Conservation (phyloP, 2,329 filamentous ascomycete species). For the Pezicula carpinea region DNA sequence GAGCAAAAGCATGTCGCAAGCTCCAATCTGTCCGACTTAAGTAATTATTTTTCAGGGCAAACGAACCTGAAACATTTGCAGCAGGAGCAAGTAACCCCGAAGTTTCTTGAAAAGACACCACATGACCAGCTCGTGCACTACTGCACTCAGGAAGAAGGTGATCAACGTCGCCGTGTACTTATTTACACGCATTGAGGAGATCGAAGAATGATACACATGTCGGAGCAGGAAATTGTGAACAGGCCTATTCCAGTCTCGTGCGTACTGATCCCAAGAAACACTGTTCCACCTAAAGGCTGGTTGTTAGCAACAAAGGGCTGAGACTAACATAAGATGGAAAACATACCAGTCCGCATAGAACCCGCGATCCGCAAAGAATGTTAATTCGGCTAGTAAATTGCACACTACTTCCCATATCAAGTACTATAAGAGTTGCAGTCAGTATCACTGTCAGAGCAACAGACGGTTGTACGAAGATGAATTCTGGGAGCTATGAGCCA, state of each 20-base stretch:
- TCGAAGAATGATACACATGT: slow-evolving; percentile 75
- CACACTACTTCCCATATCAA: slow-evolving; percentile 75
- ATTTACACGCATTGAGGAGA: slow-evolving; percentile 66
- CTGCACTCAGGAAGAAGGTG: slow-evolving; percentile 67
- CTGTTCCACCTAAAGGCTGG: slow-evolving; percentile 43
- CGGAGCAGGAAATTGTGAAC: slow-evolving; percentile 74
- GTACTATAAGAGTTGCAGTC: slow-evolving; percentile 57
- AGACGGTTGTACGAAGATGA: too few relatives aligned
- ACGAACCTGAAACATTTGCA: slow-evolving; percentile 62
- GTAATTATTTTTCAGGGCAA: too few relatives aligned
- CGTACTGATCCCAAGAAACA: slow-evolving; percentile 70
- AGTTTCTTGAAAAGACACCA: slow-evolving; percentile 76
- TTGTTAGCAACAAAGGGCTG: too few relatives aligned
- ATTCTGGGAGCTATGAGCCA: too few relatives aligned
- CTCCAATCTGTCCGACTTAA: too few relatives aligned
- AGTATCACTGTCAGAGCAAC: not conserved
- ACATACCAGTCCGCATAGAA: slow-evolving; percentile 57
- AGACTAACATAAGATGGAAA: too few relatives aligned
- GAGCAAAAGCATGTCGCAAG: too few relatives aligned
- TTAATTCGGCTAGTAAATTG: slow-evolving; percentile 73
- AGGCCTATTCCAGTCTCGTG: slow-evolving; percentile 76
- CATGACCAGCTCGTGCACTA: slow-evolving; percentile 73
- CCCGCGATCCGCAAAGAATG: slow-evolving; percentile 70
- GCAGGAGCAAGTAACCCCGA: slow-evolving; percentile 65
- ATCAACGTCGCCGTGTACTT: slow-evolving; percentile 69